These are phyloP conservation scores for Conringia planisiliqua DNA, from an alignment of 345 rosid species.

Conservation along the genomic window DNA sequence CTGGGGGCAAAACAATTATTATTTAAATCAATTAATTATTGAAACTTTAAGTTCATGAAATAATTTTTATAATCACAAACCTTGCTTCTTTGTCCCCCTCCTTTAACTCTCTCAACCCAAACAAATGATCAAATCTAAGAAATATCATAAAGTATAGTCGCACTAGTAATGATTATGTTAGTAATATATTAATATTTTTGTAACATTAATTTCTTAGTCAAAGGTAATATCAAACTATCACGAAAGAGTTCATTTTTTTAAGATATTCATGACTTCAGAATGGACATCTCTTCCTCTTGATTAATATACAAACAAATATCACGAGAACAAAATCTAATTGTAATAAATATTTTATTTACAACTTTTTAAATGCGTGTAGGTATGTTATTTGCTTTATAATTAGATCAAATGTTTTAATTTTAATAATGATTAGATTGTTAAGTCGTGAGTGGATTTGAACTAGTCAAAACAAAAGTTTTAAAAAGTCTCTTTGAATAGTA, in stretches of 20 bases:
- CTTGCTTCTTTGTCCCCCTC: constrained; percentile 33
- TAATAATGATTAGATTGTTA: background rate
- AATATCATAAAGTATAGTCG: constrained; percentile 22
- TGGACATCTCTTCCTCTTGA: constrained; percentile 2
- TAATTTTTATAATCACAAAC: constrained; percentile 33
- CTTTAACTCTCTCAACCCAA: constrained; percentile 10
- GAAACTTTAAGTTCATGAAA: constrained; percentile 1
- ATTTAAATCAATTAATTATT: background rate
- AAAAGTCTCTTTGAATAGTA: background rate
- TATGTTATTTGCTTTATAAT: background rate
- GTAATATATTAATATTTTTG: background rate
- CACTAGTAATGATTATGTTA: constrained; percentile 22
- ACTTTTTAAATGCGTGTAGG: background rate
- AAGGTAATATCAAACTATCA: constrained; percentile 27
- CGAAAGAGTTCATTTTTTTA: background rate
- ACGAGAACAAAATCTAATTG: background rate
- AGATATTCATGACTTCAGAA: constrained; percentile 15
- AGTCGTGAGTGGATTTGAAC: background rate
- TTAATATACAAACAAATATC: background rate
- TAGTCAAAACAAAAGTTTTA: background rate
- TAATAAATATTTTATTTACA: background rate
- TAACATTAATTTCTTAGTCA: constrained; percentile 15
- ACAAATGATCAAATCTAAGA: constrained; percentile 27
- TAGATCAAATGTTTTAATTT: background rate
- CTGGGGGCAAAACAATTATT: constrained; percentile 18